Conservation (phyloP, 2,329 filamentous ascomycete species). For the Sarocladium oryzae region DNA sequence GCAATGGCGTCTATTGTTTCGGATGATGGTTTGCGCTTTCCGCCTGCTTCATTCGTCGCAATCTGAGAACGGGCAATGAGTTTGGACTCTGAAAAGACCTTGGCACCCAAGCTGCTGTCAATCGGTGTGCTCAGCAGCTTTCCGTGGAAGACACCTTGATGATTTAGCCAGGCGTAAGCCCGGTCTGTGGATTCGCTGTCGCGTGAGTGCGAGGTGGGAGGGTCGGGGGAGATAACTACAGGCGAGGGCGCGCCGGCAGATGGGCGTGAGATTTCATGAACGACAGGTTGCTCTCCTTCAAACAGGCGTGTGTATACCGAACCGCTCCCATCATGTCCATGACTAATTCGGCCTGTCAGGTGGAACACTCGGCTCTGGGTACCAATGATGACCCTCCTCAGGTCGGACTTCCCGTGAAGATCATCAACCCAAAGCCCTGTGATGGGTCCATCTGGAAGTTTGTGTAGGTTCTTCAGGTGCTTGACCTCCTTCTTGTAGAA, state of each 20-base stretch:
- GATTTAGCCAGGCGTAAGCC: conserved; percentile 84
- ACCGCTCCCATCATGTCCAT: conserved; percentile 70
- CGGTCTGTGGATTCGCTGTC: conserved; percentile 62
- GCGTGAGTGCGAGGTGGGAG: conserved; percentile 42
- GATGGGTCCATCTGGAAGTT: conserved; percentile 73
- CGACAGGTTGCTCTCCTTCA: conserved; percentile 72
- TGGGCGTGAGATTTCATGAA: conserved; percentile 61
- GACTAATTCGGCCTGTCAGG: conserved; percentile 70
- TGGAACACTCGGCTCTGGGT: conserved; percentile 76
- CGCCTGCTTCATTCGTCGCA: conserved; percentile 57
- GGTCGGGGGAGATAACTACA: conserved; percentile 72
- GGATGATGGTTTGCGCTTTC: conserved; percentile 57
- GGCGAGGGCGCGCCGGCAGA: conserved; percentile 43
- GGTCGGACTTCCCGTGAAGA: conserved; percentile 58
- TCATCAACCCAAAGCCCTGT: conserved; percentile 81
- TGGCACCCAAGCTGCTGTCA: conserved; percentile 58
- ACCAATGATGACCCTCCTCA: conserved; percentile 70
- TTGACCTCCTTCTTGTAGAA: conserved; percentile 95
- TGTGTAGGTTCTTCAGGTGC: conserved; percentile 79
- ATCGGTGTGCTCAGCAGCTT: conserved; percentile 58
- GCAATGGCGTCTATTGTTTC: conserved; percentile 75
- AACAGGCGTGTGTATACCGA: conserved; percentile 86
- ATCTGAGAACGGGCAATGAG: conserved; percentile 70
- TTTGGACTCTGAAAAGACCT: conserved; percentile 73
- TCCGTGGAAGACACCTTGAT: conserved; percentile 84